Conservation (phyloP, 495 filamentous ascomycete species). For the Lasiosphaeria ovina region DNA sequence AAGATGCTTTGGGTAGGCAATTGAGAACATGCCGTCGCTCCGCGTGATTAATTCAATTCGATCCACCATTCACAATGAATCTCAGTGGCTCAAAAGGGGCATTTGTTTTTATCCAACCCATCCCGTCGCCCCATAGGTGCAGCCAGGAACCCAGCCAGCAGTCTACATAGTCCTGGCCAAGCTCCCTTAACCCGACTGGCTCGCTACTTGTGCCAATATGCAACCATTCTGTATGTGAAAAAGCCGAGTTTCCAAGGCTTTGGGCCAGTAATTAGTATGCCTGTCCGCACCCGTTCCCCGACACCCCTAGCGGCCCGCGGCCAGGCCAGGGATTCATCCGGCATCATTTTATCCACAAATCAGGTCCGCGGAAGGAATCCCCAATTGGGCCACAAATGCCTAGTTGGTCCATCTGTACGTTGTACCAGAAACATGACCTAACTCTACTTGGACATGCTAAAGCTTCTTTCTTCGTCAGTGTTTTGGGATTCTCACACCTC, state of each 20-base stretch:
- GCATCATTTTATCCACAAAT: slow-evolving; percentile 20
- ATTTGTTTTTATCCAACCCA: neutral
- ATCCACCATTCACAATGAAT: no score
- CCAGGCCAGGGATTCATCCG: slow-evolving; percentile 3
- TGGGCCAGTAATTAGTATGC: neutral
- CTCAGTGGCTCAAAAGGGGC: neutral
- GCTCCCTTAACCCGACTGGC: neutral
- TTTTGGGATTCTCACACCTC: no score
- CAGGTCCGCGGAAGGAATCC: neutral
- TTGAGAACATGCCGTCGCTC: no score
- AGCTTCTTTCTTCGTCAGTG: no score
- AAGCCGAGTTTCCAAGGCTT: neutral
- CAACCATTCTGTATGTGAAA: neutral
- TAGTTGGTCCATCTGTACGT: neutral
- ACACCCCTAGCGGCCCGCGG: neutral
- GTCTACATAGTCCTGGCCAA: neutral
- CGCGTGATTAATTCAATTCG: no score
- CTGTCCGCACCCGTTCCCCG: no score
- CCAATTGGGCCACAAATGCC: slow-evolving; percentile 5
- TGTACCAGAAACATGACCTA: neutral
- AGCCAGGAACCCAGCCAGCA: neutral
- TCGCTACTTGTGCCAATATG: neutral
- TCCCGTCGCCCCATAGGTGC: neutral
- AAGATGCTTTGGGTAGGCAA: no score
- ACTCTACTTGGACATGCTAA: no score